Conservation (phyloP, 768 basidiomycete species). For the Termitomyces sp. region DNA sequence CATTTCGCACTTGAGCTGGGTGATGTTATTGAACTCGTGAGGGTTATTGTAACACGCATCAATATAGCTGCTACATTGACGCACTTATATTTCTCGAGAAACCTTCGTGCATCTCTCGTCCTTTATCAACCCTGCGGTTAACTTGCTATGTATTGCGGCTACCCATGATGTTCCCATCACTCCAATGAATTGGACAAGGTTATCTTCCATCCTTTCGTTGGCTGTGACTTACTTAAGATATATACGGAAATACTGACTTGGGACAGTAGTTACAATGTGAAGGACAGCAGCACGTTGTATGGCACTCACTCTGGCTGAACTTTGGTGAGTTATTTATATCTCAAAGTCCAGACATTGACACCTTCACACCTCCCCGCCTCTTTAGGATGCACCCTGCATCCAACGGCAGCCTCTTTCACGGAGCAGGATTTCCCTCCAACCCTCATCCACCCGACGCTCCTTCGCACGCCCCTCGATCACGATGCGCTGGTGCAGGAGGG, state of each 20-base stretch:
- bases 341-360: too few species aligned
- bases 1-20: too few species aligned
- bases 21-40: constrained; percentile 25
- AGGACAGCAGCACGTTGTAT: not conserved
- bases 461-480: too few species aligned
- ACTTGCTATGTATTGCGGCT: constrained; percentile 5
- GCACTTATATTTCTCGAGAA: constrained; percentile 65
- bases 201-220: constrained; percentile 46
- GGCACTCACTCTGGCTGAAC: too few species aligned
- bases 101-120: constrained; percentile 59
- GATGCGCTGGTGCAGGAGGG: too few species aligned
- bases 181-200: constrained; percentile 54
- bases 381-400: too few species aligned
- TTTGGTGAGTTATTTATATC: too few species aligned
- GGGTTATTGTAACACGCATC: constrained; percentile 71
- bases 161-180: constrained; percentile 74
- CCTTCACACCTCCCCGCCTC: too few species aligned
- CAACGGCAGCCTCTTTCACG: too few species aligned
- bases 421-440: too few species aligned
- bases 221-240: constrained; percentile 19
- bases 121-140: constrained; percentile 31
- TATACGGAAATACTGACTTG: constrained; percentile 10
- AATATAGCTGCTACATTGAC: constrained; percentile 69
- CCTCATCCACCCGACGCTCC: too few species aligned
- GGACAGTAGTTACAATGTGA: not conserved